Evolutionary conservation across 2,329 filamentous ascomycete genomes (phyloP), one percentile per base, ranked within the genome.

Genomic region (Clonostachys rosea): DNA sequence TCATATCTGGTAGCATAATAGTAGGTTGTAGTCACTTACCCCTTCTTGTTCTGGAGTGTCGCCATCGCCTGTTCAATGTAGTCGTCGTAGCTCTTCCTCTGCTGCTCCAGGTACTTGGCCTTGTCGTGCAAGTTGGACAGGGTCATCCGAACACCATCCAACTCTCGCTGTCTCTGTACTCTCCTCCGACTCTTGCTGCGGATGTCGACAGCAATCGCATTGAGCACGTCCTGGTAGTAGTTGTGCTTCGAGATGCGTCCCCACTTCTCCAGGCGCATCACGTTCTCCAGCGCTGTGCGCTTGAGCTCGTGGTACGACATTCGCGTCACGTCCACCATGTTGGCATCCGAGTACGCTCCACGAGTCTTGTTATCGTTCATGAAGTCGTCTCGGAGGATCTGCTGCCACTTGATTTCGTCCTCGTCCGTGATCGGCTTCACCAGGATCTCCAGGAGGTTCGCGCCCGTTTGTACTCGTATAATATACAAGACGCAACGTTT

Each of bases 51-150:
- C 67, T 97, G 94, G 49, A 99, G 76, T 5, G 95, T 99, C 50
- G 91, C 79, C 89, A 99, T 96, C 43, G 94, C 92, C 66, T 96
- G 91, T 71, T 99, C 95, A 61, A 99, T 96, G 69, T 99, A 99
- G 70, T 99, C 91, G 63, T 99, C 96, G 71, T 99, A 99, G 54
- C 86, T 94, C 76, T 96, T 96, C 50, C 95, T 82, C 69, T 99
- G 94, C 57, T 91, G 87, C 62, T 99, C 94, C 10, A 99, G 79
- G 68, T 95, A 99, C 54, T 84, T 81, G 36, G 92, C 91, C 71
- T 99, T 94, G 56, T 91, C 83, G 65, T 89, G 84, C 51, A 95
- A 70, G 54, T 91, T 89, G 40, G 76, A 68, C 14, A 94, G 74
- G 2, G 89, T 94, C 49, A 87, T 73, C 30, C 86, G 79, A 18